Base-by-base conservation (phyloP, 176 grass and related monocot genomes). In the Aechmea fasciata region DNA sequence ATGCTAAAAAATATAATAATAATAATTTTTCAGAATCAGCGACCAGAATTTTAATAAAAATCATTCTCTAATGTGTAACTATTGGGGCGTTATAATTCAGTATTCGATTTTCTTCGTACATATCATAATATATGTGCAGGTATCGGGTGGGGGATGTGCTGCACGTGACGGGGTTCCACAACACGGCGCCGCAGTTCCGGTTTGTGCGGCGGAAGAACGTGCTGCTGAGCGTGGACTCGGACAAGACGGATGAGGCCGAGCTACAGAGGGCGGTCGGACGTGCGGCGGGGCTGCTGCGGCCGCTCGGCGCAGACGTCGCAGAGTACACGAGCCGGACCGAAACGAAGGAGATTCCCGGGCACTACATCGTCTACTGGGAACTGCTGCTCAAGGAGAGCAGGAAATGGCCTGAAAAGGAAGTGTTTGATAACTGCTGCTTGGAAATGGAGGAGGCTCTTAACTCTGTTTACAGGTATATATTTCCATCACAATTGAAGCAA, bases 351-450 rank as follows among this genome's bases (percentile, higher is more conserved):
- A 96, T 96, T 86, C 92, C 88, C 24, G 92, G 92, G 1, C 88
- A 96, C 87, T 96, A 96, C 79, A 89, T 96, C 29, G 85, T 96
- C 70, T 96, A 96, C 77, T 96, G 88, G 92, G 92, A 96, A 73
- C 83, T 96, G 25, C 78, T 96, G 72, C 65, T 90, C 25, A 62
- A 68, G 69, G 88, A 80, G 22, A 47, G 76, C 1, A 66, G 80
- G 0, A 63, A 51, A 66, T 81, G 71, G 92, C 92, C 92, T 1
- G 78, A 50, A 65, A 64, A 75, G 17, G 81, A 13, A 19, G 86
- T 84, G 48, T 73, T 96, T 50, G 85, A 88, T 48, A 63, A 70
- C 11, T 96, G 92, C 78, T 96, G 92, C 88, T 84, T 96, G 28
- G 86, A 96, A 84, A 92, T 96, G 92, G 92, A 96, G 89, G 85